phyloP scores from a whole-genome alignment of 176 grass and related monocot genomes.

The Avena insularis region DNA sequence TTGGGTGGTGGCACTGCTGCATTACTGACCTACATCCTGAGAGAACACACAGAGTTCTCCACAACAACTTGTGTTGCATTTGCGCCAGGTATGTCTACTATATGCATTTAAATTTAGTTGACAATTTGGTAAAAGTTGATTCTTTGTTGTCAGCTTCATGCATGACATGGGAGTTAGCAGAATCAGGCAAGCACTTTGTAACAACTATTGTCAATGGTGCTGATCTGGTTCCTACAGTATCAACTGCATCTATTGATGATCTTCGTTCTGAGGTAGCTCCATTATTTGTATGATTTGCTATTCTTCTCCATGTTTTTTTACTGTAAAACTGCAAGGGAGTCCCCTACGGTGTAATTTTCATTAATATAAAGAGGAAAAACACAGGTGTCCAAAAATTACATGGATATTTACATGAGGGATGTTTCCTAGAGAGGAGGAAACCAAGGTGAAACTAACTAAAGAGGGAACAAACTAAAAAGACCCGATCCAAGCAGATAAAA shows the following conservation, averaged over 20 bases:
- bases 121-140: conserved; percentile 43
- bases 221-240: conserved; percentile 96
- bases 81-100: conserved; percentile 69
- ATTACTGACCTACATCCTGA: conserved; percentile 92
- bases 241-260: conserved; percentile 94
- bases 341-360: no score
- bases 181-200: conserved; percentile 98
- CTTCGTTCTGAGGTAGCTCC: conserved; percentile 86
- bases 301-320: conserved; percentile 4
- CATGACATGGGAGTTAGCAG: conserved; percentile 98
- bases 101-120: conserved; percentile 29
- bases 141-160: conserved; percentile 76
- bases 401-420: no score
- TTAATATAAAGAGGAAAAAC: no score
- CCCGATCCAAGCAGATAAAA: no score
- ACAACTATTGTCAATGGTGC: conserved; percentile 85
- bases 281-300: conserved; percentile 35
- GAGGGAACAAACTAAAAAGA: no score
- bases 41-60: conserved; percentile 82
- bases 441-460: no score
- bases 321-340: no score
- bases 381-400: no score
- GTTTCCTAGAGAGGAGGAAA: no score
- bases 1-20: conserved; percentile 98
- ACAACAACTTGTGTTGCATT: conserved; percentile 91